phyloP scores from a whole-genome alignment of 31 red algal species.

The Endocladia muricata region DNA sequence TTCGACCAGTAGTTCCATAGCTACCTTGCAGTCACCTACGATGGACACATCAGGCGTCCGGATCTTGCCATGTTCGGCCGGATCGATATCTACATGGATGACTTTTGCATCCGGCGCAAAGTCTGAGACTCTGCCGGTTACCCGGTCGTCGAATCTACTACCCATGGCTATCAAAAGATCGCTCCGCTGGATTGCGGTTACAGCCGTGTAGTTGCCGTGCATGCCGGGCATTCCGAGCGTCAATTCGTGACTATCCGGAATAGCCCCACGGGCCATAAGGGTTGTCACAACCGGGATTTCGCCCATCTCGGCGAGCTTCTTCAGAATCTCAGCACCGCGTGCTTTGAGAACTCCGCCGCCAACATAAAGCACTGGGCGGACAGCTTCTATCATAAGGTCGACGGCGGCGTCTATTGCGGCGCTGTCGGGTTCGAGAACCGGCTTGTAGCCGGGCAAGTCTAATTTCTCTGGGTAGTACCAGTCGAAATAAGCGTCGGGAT shows the following conservation, averaged over 20 bases:
- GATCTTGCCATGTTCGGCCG: slow-evolving; percentile 5
- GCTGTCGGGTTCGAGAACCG: too few species aligned
- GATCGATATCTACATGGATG: slow-evolving; percentile 38
- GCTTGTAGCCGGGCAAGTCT: slow-evolving; percentile 9
- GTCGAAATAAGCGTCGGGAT: not conserved
- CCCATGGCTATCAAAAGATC: not conserved
- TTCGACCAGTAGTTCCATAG: not conserved
- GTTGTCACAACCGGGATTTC: slow-evolving; percentile 2
- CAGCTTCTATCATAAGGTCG: not conserved
- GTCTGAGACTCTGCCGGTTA: not conserved
- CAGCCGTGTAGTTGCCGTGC: slow-evolving; percentile 10
- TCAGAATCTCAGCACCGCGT: not conserved
- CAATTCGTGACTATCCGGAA: not conserved
- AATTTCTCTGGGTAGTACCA: not conserved
- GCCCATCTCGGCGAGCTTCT: not conserved
- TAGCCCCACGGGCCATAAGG: not conserved
- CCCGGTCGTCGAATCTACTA: slow-evolving; percentile 20
- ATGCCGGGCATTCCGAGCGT: slow-evolving; percentile 31
- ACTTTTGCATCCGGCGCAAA: slow-evolving; percentile 15
- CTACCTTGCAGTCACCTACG: slow-evolving; percentile 16
- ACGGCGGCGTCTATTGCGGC: too few species aligned
- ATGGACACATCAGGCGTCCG: not conserved
- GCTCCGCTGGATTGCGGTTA: not conserved
- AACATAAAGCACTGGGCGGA: not conserved
- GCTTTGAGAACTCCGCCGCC: slow-evolving; percentile 8